A percentile compares a stretch with the other conserved stretches of the same genome.
These are phyloP conservation scores for Pisolithus sp. DNA, from an alignment of 768 basidiomycete genomes.

Conservation along the genomic window DNA sequence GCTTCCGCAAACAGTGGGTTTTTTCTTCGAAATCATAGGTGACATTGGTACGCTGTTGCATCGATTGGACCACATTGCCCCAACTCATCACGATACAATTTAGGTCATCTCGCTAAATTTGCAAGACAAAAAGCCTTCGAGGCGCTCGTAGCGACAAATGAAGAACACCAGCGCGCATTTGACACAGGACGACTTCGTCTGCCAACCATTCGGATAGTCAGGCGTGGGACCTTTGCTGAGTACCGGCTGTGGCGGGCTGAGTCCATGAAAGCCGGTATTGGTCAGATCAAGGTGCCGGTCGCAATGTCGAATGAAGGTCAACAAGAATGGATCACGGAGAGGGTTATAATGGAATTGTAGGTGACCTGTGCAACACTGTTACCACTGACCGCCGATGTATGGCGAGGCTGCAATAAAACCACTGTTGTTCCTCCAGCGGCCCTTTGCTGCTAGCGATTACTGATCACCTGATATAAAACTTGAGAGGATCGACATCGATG, in stretches of 20 bases:
- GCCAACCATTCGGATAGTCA: constrained; percentile 19
- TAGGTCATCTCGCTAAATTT: not conserved
- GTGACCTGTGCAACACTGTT: no score
- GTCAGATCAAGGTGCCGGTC: constrained; percentile 13
- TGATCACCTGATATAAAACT: no score
- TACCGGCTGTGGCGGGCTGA: constrained; percentile 14
- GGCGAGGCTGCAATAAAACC: no score
- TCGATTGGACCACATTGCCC: not conserved
- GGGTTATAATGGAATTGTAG: constrained; percentile 10
- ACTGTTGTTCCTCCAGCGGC: no score
- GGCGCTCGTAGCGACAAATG: not conserved
- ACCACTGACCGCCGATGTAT: no score
- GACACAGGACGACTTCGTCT: not conserved
- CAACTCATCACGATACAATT: not conserved
- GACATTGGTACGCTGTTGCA: not conserved
- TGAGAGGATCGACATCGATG: no score
- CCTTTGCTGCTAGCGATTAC: no score
- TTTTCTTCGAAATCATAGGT: constrained; percentile 1
- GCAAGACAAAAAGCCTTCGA: not conserved
- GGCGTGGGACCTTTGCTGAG: constrained; percentile 13
- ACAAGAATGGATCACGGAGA: constrained; percentile 15
- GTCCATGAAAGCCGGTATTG: not conserved
- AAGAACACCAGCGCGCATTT: not conserved
- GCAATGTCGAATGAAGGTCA: constrained; percentile 1
- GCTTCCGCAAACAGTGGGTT: not conserved